Percentiles rank a stretch among this genome's conserved stretches.
Evolutionary conservation across 768 basidiomycete species (phyloP).

Genomic region (Coprinellus micaceus): DNA sequence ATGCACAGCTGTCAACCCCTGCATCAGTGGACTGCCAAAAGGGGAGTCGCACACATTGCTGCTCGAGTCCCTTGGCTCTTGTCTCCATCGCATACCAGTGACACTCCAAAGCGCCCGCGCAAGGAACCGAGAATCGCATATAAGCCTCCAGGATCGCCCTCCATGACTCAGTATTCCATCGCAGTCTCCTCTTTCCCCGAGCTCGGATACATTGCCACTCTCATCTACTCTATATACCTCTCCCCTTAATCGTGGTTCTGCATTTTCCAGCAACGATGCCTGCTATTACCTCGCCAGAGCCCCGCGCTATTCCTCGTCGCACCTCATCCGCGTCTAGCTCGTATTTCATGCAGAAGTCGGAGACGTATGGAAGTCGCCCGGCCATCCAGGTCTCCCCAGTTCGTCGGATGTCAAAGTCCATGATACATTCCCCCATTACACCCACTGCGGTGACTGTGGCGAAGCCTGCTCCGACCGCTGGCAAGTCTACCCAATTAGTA

Average conservation of each 20-base stretch:
- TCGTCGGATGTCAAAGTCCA: constrained; percentile 4
- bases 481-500: constrained; percentile 38
- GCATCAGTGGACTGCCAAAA: neutral
- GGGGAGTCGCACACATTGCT: neutral
- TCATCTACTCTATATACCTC: constrained; percentile 1
- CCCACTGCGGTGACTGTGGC: neutral
- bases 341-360: constrained; percentile 5
- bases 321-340: neutral
- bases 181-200: neutral
- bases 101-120: neutral
- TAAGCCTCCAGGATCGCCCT: neutral
- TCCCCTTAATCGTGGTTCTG: constrained; percentile 5
- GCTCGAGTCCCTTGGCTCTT: too few species aligned
- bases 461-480: constrained; percentile 1
- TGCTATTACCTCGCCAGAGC: neutral
- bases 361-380: constrained; percentile 8
- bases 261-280: constrained; percentile 4
- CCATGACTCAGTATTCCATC: neutral
- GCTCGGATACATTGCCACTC: neutral
- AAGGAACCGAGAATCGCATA: neutral
- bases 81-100: neutral
- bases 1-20: neutral
- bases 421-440: neutral
- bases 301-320: constrained; percentile 1
- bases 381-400: neutral